Evolutionary conservation across 768 basidiomycete species (phyloP).

Genomic region (Rhizopogon sp.): DNA sequence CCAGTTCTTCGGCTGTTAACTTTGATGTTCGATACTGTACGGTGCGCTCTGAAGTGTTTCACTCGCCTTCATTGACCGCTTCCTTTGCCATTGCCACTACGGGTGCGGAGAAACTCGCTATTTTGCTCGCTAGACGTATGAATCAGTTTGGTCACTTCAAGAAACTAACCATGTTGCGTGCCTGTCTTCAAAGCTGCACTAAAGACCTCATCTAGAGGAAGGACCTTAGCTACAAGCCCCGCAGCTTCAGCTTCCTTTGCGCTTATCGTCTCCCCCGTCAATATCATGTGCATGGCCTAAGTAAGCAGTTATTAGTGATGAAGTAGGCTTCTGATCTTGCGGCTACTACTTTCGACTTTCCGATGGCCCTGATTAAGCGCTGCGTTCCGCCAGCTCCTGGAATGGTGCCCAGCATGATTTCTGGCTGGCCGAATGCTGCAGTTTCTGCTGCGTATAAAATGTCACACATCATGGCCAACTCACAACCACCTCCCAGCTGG

Average conservation of each 20-base stretch:
- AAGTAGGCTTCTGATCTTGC: neutral
- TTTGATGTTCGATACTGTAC: neutral
- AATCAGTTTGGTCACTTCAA: neutral
- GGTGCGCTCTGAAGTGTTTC: neutral
- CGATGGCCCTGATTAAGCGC: slow-evolving; percentile 77
- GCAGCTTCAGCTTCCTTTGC: slow-evolving; percentile 41
- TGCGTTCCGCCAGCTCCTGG: slow-evolving; percentile 95
- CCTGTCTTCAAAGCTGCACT: slow-evolving; percentile 40
- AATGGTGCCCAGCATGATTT: slow-evolving; percentile 92
- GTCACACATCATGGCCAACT: slow-evolving; percentile 94
- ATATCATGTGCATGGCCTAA: slow-evolving; percentile 52
- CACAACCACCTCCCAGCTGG: slow-evolving; percentile 96
- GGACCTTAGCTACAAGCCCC: slow-evolving; percentile 44
- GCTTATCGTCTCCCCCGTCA: slow-evolving; percentile 43
- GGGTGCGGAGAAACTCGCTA: slow-evolving; percentile 28
- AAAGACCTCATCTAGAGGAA: slow-evolving; percentile 34
- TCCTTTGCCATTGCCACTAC: slow-evolving; percentile 41
- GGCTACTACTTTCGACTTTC: slow-evolving; percentile 55
- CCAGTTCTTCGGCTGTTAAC: slow-evolving; percentile 39
- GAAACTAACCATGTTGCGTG: neutral
- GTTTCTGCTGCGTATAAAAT: slow-evolving; percentile 85
- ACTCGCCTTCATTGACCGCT: slow-evolving; percentile 41
- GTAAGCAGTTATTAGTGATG: neutral
- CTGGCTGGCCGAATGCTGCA: slow-evolving; percentile 92
- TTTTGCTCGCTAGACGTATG: slow-evolving; percentile 15